Percentiles rank a stretch among this genome's conserved stretches.
These are phyloP conservation scores for Podospora comata DNA, from an alignment of 495 filamentous ascomycete species.

Conservation along the genomic window DNA sequence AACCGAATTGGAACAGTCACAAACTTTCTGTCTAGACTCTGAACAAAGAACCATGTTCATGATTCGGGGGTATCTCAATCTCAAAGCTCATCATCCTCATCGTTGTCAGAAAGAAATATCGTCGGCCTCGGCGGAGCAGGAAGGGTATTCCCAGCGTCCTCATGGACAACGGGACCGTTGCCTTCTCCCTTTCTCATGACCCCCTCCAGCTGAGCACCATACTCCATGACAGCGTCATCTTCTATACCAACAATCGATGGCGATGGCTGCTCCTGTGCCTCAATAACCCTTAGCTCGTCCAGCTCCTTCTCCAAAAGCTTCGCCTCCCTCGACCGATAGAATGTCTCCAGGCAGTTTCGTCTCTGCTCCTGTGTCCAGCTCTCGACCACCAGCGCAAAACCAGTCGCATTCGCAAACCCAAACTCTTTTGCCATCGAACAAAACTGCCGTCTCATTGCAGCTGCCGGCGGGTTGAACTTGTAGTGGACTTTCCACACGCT, in stretches of 20 bases:
- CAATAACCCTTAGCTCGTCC: constrained; percentile 18
- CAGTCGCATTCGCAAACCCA: constrained; percentile 70
- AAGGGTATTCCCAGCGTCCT: constrained; percentile 7
- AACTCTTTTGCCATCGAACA: constrained; percentile 81
- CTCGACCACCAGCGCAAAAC: constrained; percentile 93
- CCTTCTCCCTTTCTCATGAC: constrained; percentile 14
- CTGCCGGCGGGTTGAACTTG: constrained; percentile 69
- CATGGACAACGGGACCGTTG: constrained; percentile 4
- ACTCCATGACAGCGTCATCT: constrained; percentile 1
- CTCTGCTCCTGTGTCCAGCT: constrained; percentile 86
- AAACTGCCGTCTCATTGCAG: constrained; percentile 79
- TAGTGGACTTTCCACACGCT: constrained; percentile 48
- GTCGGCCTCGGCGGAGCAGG: constrained; percentile 5
- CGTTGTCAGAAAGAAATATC: constrained; percentile 26
- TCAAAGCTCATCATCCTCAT: constrained; percentile 31
- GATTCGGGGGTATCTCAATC: constrained; percentile 3
- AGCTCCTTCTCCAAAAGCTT: constrained; percentile 32
- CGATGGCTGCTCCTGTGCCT: constrained; percentile 6
- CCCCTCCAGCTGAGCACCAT: background rate
- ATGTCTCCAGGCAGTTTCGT: constrained; percentile 72
- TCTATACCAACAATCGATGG: background rate
- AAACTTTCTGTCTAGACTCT: background rate
- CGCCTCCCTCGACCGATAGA: constrained; percentile 59
- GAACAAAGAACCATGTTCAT: background rate
- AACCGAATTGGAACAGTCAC: background rate